Percentiles rank a stretch among this genome's conserved stretches.
Conservation (phyloP, 2,329 filamentous ascomycete genomes). For the Verticillium isaacii region DNA sequence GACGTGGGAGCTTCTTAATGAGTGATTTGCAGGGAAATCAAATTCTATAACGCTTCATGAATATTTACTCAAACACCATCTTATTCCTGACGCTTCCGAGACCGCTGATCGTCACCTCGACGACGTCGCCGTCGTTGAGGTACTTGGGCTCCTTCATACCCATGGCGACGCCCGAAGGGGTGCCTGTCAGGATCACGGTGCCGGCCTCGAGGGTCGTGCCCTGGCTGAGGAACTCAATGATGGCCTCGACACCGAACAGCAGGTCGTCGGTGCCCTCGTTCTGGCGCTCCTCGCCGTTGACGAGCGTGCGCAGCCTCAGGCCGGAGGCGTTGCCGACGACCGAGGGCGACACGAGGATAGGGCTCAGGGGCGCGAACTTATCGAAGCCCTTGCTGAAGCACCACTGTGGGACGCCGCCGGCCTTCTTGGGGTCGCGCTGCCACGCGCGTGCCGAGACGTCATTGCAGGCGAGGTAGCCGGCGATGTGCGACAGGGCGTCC, state of each 20-base stretch:
- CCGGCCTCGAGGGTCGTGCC: slow-evolving; percentile 46
- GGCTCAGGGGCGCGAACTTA: slow-evolving; percentile 51
- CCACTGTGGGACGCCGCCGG: slow-evolving; percentile 40
- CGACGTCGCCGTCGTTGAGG: slow-evolving; percentile 35
- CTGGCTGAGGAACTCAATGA: slow-evolving; percentile 41
- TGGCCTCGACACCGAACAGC: slow-evolving; percentile 41
- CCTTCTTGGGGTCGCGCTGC: slow-evolving; percentile 44
- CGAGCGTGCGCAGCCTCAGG: slow-evolving; percentile 28
- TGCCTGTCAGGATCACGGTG: slow-evolving; percentile 46
- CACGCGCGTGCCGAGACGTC: slow-evolving; percentile 50
- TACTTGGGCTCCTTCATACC: slow-evolving; percentile 37
- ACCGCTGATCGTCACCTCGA: slow-evolving; percentile 35
- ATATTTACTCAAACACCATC: slow-evolving; percentile 27
- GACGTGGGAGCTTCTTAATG: slow-evolving; percentile 23
- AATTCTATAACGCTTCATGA: slow-evolving; percentile 2
- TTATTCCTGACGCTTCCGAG: slow-evolving; percentile 28
- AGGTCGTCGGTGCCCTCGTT: slow-evolving; percentile 41
- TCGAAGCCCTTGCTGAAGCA: slow-evolving; percentile 53
- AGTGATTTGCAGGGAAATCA: slow-evolving; percentile 1
- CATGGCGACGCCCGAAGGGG: slow-evolving; percentile 41
- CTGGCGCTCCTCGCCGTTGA: slow-evolving; percentile 48
- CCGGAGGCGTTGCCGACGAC: slow-evolving; percentile 22
- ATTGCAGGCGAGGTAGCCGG: slow-evolving; percentile 41
- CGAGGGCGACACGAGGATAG: slow-evolving; percentile 30
- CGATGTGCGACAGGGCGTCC: slow-evolving; percentile 40